Percentiles rank a stretch among this genome's conserved stretches.
phyloP scores from a whole-genome alignment of 2,329 filamentous ascomycete genomes.

The Alternaria gaisen region DNA sequence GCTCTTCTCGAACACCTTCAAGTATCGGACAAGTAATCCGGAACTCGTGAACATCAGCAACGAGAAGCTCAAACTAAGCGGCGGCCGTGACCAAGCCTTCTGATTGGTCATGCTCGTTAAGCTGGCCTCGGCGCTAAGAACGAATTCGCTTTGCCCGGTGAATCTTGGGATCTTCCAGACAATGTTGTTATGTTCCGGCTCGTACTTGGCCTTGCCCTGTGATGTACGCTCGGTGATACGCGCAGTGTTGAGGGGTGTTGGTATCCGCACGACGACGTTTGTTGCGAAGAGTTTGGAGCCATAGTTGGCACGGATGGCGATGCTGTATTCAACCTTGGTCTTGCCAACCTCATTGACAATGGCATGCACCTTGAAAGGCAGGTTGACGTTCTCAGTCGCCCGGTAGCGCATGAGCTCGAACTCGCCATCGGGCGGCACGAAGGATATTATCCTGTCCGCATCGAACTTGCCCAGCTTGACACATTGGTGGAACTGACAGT shows the following conservation, averaged over 20 bases:
- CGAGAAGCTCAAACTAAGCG: conserved; percentile 89
- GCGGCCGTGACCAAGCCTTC: conserved; percentile 94
- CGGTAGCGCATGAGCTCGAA: conserved; percentile 99
- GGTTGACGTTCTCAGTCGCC: conserved; percentile 96
- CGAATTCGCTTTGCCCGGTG: conserved; percentile 95
- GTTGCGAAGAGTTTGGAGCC: conserved; percentile 96
- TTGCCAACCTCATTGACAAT: conserved; percentile 98
- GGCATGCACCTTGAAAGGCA: conserved; percentile 98
- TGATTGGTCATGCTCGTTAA: conserved; percentile 98
- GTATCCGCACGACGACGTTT: conserved; percentile 92
- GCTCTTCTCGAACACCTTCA: conserved; percentile 99
- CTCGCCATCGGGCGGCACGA: conserved; percentile 95
- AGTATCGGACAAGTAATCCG: conserved; percentile 87
- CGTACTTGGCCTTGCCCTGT: conserved; percentile 97
- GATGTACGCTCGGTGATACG: conserved; percentile 91
- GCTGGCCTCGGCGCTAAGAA: conserved; percentile 90
- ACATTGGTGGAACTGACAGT: conserved; percentile 99
- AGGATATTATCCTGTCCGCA: conserved; percentile 94
- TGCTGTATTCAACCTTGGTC: conserved; percentile 98
- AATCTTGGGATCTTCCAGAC: conserved; percentile 99
- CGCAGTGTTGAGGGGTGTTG: conserved; percentile 95
- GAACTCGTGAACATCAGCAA: conserved; percentile 98
- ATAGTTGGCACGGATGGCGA: conserved; percentile 96
- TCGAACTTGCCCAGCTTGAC: conserved; percentile 98
- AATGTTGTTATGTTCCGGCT: conserved; percentile 96